Percentiles rank a stretch among this genome's conserved stretches.
phyloP scores from a whole-genome alignment of 495 filamentous ascomycete genomes.

The Saxophila tyrrhenica region DNA sequence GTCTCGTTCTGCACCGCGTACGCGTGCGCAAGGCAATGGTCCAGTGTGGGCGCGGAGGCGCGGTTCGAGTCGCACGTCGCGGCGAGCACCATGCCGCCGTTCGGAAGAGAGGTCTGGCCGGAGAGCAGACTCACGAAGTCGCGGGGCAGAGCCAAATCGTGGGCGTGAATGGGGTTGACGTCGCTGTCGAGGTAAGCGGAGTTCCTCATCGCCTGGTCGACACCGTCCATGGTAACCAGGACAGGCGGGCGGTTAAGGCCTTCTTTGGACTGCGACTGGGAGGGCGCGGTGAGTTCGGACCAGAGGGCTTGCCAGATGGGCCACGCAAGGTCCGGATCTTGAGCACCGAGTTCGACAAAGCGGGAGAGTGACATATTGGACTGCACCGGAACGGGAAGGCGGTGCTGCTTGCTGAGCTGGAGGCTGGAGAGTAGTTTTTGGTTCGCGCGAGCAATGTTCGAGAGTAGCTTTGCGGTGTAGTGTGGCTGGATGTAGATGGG shows the following conservation, averaged over 20 bases:
- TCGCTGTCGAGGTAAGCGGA: constrained; percentile 59
- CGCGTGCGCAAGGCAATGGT: constrained; percentile 29
- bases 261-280: constrained; percentile 18
- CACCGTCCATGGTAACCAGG: constrained; percentile 64
- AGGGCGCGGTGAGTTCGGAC: constrained; percentile 57
- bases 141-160: constrained; percentile 67
- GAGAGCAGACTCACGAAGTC: constrained; percentile 61
- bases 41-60: constrained; percentile 48
- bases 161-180: constrained; percentile 68
- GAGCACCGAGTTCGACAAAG: constrained; percentile 56
- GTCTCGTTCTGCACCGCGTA: background rate
- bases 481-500: constrained; percentile 63
- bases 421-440: constrained; percentile 47
- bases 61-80: constrained; percentile 58
- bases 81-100: constrained; percentile 69
- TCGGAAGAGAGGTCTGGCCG: constrained; percentile 48
- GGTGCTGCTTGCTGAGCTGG: constrained; percentile 47
- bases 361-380: constrained; percentile 52
- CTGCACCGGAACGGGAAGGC: constrained; percentile 45
- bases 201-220: constrained; percentile 64
- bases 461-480: constrained; percentile 61
- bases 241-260: constrained; percentile 55
- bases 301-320: constrained; percentile 72
- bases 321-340: constrained; percentile 67
- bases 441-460: constrained; percentile 62